Evolutionary conservation across 495 filamentous ascomycete species (phyloP).

Genomic region (Penicillium turbatum): DNA sequence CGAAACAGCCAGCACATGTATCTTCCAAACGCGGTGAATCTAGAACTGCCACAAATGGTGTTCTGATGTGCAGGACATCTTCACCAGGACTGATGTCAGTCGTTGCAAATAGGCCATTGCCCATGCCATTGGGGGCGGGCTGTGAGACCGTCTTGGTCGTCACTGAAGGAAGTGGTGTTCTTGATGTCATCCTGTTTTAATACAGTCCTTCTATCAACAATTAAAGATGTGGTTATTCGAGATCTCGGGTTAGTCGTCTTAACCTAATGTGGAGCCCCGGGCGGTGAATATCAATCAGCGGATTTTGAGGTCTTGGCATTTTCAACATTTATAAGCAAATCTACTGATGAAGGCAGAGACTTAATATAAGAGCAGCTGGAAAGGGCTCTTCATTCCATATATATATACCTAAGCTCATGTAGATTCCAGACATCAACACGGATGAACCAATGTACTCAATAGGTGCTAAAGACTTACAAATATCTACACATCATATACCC

Average conservation of each 20-base stretch:
- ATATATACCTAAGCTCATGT: too few relatives aligned
- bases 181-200: conserved; percentile 18
- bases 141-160: conserved; percentile 27
- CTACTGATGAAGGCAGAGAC: too few relatives aligned
- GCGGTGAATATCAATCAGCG: conserved; percentile 7
- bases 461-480: too few relatives aligned
- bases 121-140: conserved; percentile 30
- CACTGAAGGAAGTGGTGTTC: conserved; percentile 19
- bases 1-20: conserved; percentile 45
- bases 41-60: conserved; percentile 42
- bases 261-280: background rate
- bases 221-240: background rate
- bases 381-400: too few relatives aligned
- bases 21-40: conserved; percentile 38
- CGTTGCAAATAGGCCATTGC: conserved; percentile 42
- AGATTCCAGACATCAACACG: too few relatives aligned
- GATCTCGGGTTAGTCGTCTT: background rate
- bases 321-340: too few relatives aligned
- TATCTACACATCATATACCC: too few relatives aligned
- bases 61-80: conserved; percentile 36
- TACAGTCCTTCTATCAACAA: background rate
- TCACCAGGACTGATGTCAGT: conserved; percentile 32
- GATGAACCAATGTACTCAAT: too few relatives aligned
- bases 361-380: too few relatives aligned
- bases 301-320: conserved; percentile 1